Evolutionary conservation across 352 stramenopile species (phyloP).

Genomic region (Phytophthora uliginosa): DNA sequence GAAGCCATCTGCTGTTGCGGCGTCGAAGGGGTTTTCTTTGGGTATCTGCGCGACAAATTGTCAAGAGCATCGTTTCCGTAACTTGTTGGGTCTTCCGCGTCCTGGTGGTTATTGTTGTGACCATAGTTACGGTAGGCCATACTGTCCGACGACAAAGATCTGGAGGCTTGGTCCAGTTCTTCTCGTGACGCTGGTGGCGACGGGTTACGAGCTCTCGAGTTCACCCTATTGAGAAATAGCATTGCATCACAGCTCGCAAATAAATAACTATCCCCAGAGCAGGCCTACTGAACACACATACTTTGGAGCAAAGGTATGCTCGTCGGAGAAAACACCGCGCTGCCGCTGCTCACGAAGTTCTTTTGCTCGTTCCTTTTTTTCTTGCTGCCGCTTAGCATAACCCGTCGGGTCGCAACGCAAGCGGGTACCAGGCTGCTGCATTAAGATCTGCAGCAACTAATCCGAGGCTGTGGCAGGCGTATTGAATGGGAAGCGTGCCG

Average conservation of each 20-base stretch:
- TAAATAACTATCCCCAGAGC: not conserved
- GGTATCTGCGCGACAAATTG: conserved; percentile 70
- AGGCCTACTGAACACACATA: conserved; percentile 28
- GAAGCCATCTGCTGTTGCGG: conserved; percentile 32
- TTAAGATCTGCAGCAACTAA: conserved; percentile 41
- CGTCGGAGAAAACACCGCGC: conserved; percentile 74
- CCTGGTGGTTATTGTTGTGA: conserved; percentile 71
- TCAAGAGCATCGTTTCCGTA: conserved; percentile 62
- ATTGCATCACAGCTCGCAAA: not conserved
- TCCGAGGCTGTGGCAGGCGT: not conserved
- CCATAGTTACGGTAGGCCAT: conserved; percentile 30
- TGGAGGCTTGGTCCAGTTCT: conserved; percentile 49
- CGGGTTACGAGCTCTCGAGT: conserved; percentile 44
- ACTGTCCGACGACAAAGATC: conserved; percentile 23
- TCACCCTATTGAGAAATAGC: conserved; percentile 42
- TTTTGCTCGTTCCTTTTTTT: conserved; percentile 81
- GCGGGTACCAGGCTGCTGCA: conserved; percentile 58
- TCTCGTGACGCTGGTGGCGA: conserved; percentile 57
- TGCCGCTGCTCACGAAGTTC: conserved; percentile 78
- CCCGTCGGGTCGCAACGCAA: conserved; percentile 83
- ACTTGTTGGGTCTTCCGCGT: conserved; percentile 29
- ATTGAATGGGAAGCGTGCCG: conserved; percentile 4
- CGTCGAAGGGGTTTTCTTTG: conserved; percentile 54
- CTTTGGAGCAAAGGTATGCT: conserved; percentile 87
- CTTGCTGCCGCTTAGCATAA: conserved; percentile 83